Conservation (phyloP, 1,284 basidiomycete genomes). For the Puccinia coronata region DNA sequence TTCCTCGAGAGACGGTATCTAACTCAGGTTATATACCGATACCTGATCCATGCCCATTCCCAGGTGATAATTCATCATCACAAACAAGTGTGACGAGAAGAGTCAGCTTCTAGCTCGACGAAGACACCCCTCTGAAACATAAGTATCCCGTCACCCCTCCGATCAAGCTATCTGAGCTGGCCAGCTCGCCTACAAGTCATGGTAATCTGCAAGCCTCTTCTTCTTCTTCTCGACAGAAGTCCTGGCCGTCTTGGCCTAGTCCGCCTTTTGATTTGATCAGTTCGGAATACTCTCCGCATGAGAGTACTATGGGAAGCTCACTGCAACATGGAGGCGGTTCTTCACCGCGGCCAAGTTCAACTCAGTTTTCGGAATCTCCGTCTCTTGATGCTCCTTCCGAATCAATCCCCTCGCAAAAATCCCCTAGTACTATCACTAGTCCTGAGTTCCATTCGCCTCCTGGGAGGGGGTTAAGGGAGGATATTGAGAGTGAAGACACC, state of each 20-base stretch:
- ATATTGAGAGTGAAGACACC: no score
- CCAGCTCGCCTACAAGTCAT: background rate
- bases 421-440: background rate
- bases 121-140: background rate
- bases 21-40: no score
- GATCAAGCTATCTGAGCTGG: background rate
- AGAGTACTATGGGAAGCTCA: background rate
- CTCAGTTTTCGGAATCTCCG: background rate
- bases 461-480: background rate
- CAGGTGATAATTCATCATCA: background rate
- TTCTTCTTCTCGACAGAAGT: background rate
- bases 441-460: background rate
- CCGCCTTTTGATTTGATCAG: background rate
- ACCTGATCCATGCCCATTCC: no score
- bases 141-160: conserved; percentile 9
- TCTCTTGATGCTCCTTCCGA: background rate
- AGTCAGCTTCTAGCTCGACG: background rate
- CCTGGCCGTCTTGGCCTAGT: background rate
- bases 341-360: background rate
- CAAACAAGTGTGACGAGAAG: background rate
- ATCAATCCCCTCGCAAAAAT: background rate
- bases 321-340: background rate
- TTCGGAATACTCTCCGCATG: background rate
- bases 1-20: no score
- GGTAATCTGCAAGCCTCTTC: background rate